Evolutionary conservation across 2,329 filamentous ascomycete genomes (phyloP).

Genomic region (Malbranchea zuffiana): DNA sequence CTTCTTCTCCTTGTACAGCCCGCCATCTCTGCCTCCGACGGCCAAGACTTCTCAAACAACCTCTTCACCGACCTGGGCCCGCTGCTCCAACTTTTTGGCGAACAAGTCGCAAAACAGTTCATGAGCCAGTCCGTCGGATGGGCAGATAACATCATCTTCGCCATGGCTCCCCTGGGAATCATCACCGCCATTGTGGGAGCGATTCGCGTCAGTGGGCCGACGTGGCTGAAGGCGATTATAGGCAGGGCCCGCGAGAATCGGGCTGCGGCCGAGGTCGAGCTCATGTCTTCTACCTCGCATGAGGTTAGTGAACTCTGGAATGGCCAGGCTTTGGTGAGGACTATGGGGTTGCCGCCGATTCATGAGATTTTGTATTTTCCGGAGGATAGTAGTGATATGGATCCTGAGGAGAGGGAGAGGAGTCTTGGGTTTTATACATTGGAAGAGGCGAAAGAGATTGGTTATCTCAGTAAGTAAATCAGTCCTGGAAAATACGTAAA

Average conservation of each 20-base stretch:
- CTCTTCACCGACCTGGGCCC: constrained; percentile 19
- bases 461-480: too few relatives aligned
- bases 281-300: constrained; percentile 29
- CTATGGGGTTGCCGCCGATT: constrained; percentile 11
- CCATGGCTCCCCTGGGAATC: constrained; percentile 38
- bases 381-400: background rate
- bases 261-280: constrained; percentile 26
- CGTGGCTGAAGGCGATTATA: constrained; percentile 35
- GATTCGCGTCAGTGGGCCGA: constrained; percentile 36
- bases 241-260: constrained; percentile 37
- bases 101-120: constrained; percentile 40
- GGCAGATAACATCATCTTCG: constrained; percentile 38
- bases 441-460: too few relatives aligned
- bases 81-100: constrained; percentile 35
- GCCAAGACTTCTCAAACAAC: constrained; percentile 11
- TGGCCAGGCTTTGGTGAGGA: constrained; percentile 16
- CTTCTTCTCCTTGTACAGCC: too few relatives aligned
- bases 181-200: constrained; percentile 36
- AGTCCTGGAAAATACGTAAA: too few relatives aligned
- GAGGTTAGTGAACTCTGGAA: constrained; percentile 20
- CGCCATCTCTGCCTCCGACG: too few relatives aligned
- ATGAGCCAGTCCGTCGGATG: constrained; percentile 34
- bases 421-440: too few relatives aligned
- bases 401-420: too few relatives aligned
- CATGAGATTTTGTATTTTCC: background rate